These are phyloP conservation scores for Malania oleifera DNA, from an alignment of 164 flowering plant species.

Conservation along the genomic window DNA sequence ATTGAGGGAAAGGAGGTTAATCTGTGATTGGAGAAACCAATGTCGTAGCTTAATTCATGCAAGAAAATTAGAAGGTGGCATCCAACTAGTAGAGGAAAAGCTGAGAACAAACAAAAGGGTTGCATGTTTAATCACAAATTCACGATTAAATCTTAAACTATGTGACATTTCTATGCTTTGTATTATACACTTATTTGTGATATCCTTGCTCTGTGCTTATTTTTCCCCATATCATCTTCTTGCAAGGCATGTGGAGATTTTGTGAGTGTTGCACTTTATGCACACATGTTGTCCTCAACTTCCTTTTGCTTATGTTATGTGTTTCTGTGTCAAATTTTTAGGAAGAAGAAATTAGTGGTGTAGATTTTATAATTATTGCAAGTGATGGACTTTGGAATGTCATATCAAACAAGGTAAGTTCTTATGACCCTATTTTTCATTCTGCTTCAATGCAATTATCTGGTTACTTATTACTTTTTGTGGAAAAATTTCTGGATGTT, in stretches of 20 bases:
- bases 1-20: no score
- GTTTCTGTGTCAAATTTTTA: conserved; percentile 15
- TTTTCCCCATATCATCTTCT: not conserved
- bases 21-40: no score
- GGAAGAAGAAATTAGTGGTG: conserved; percentile 73
- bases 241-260: not conserved
- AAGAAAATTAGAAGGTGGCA: no score
- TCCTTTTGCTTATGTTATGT: conserved; percentile 1
- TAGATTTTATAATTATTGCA: conserved; percentile 76
- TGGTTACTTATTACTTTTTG: not conserved
- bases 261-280: not conserved
- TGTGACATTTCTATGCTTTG: no score
- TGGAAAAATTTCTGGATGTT: not conserved
- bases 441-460: not conserved
- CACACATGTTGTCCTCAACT: not conserved
- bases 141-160: no score
- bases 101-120: no score
- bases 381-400: conserved; percentile 97
- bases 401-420: conserved; percentile 58
- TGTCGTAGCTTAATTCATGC: no score
- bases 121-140: no score
- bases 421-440: not conserved
- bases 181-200: no score
- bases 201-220: no score
- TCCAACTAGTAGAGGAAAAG: no score